Evolutionary conservation across 2,329 filamentous ascomycete species (phyloP).

Genomic region (Fusarium penzigii): DNA sequence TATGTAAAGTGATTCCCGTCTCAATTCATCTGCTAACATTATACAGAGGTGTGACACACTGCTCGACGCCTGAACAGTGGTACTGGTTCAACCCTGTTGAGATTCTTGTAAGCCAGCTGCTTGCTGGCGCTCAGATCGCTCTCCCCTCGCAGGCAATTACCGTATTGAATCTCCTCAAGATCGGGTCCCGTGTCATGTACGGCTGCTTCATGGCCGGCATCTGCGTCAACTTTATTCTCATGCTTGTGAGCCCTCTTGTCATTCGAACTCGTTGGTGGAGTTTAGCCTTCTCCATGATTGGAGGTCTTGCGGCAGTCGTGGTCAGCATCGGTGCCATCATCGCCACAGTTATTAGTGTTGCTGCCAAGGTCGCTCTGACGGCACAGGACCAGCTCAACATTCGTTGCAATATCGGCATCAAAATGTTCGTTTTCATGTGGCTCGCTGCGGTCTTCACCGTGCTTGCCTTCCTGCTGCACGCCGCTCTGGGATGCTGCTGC

Average conservation of each 20-base stretch:
- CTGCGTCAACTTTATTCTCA: constrained; percentile 70
- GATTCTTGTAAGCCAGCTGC: constrained; percentile 76
- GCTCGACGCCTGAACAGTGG: constrained; percentile 67
- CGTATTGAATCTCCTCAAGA: constrained; percentile 72
- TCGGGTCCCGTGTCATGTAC: constrained; percentile 85
- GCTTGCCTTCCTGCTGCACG: constrained; percentile 71
- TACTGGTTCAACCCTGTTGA: constrained; percentile 93
- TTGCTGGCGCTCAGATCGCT: constrained; percentile 80
- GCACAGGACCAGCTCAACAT: constrained; percentile 77
- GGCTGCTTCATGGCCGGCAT: constrained; percentile 76
- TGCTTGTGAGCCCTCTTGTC: constrained; percentile 64
- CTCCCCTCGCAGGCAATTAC: constrained; percentile 73
- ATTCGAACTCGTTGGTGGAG: constrained; percentile 61
- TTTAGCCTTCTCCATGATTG: constrained; percentile 67
- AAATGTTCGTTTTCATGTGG: constrained; percentile 92
- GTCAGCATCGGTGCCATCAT: constrained; percentile 71
- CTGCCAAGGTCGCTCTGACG: constrained; percentile 76
- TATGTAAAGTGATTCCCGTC: constrained; percentile 31
- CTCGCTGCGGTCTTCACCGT: constrained; percentile 67
- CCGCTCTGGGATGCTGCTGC: constrained; percentile 78
- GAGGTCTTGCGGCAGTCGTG: constrained; percentile 66
- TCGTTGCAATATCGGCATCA: constrained; percentile 63
- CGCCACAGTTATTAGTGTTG: constrained; percentile 80
- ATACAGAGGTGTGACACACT: constrained; percentile 69
- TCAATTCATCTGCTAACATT: constrained; percentile 37